Percentiles rank a stretch among this genome's conserved stretches.
Evolutionary conservation across 371 early-diverging fungal species (phyloP).

Genomic region (Phascolomyces articulosus): DNA sequence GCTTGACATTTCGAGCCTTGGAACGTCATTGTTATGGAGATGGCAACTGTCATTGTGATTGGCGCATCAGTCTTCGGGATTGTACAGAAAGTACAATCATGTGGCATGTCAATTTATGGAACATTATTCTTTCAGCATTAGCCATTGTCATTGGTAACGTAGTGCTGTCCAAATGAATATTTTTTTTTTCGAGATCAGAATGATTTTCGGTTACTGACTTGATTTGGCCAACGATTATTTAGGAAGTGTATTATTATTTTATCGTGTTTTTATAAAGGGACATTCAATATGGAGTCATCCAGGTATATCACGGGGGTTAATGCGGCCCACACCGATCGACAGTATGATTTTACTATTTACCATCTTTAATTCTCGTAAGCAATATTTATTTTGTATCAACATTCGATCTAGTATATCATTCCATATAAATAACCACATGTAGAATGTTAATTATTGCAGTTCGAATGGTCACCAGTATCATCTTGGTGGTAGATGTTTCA

Average conservation of each 20-base stretch:
- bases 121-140: conserved; percentile 21
- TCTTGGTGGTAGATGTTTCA: not conserved
- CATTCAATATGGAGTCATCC: not conserved
- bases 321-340: not conserved
- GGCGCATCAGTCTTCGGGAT: conserved; percentile 25
- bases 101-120: conserved; percentile 20
- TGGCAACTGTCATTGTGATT: conserved; percentile 26
- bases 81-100: conserved; percentile 19
- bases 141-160: conserved; percentile 2
- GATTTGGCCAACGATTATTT: no score
- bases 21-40: conserved; percentile 1
- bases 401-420: not conserved
- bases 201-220: not conserved
- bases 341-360: not conserved
- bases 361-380: not conserved
- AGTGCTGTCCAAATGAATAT: not conserved
- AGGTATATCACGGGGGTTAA: not conserved
- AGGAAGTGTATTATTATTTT: not conserved
- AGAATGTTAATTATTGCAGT: not conserved
- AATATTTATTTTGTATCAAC: not conserved
- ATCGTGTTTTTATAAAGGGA: not conserved
- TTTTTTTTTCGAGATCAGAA: not conserved
- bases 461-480: not conserved
- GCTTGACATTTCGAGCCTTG: not conserved
- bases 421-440: no score